Percentiles rank a stretch among this genome's conserved stretches.
These are phyloP conservation scores for Trichothecium roseum DNA, from an alignment of 2,329 filamentous ascomycete species.

Conservation along the genomic window DNA sequence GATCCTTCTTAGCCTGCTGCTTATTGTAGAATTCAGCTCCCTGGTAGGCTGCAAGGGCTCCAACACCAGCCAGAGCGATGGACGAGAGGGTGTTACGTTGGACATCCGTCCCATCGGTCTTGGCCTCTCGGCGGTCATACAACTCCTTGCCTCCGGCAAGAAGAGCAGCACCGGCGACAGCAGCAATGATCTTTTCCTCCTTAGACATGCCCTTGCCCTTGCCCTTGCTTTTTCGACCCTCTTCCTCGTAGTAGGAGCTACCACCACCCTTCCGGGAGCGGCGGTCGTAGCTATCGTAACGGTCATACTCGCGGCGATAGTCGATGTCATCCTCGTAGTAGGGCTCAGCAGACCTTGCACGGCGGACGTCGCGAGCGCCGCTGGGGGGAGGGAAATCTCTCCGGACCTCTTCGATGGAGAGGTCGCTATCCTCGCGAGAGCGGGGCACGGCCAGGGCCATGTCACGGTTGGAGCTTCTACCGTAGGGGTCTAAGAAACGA, in stretches of 20 bases:
- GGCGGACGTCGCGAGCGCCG: slow-evolving; percentile 36
- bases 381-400: slow-evolving; percentile 73
- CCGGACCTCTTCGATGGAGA: slow-evolving; percentile 71
- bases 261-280: slow-evolving; percentile 37
- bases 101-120: slow-evolving; percentile 34
- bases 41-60: slow-evolving; percentile 53
- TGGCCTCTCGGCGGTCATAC: slow-evolving; percentile 51
- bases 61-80: slow-evolving; percentile 52
- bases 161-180: slow-evolving; percentile 53
- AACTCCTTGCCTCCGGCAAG: slow-evolving; percentile 58
- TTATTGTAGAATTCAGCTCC: slow-evolving; percentile 55
- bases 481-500: slow-evolving; percentile 41
- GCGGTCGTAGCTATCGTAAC: slow-evolving; percentile 43
- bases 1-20: slow-evolving; percentile 44
- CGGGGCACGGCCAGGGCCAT: slow-evolving; percentile 19
- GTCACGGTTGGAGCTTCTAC: slow-evolving; percentile 26
- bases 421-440: slow-evolving; percentile 60
- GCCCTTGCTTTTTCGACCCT: slow-evolving; percentile 32
- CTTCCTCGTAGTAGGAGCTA: slow-evolving; percentile 49
- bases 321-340: slow-evolving; percentile 45
- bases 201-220: slow-evolving; percentile 41
- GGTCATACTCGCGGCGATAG: slow-evolving; percentile 34
- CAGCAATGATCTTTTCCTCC: slow-evolving; percentile 57
- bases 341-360: slow-evolving; percentile 54
- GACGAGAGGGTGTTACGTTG: slow-evolving; percentile 49